Base-by-base conservation (phyloP, 441 rosid genomes). In the Syzygium malaccense region DNA sequence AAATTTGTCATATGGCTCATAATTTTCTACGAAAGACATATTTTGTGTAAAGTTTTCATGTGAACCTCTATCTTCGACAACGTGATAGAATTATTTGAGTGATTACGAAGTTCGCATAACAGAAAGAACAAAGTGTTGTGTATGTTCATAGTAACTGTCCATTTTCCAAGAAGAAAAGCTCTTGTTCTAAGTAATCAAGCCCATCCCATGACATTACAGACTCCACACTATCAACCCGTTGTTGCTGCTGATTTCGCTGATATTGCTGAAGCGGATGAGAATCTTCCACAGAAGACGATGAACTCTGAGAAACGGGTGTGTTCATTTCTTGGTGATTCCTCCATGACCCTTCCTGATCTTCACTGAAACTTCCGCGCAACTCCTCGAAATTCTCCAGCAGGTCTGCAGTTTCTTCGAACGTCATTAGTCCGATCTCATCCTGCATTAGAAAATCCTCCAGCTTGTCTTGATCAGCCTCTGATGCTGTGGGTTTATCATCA, bases 151-250 rank as follows among this genome's bases (percentile, higher is more conserved):
- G 51, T 6, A 75, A 20, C 51, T 87, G 85, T 54, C 45, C 80
- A 90, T 90, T 90, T 89, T 86, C 88, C 88, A 88, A 88, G 91
- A 85, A 90, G 91, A 88, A 92, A 57, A 91, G 89, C 60, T 93
- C 94, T 85, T 94, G 95, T 85, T 91, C 93, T 80, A 92, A 88
- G 87, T 88, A 90, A 90, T 87, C 85, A 90, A 93, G 94, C 75
- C 87, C 88, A 85, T 95, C 95, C 99, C 97, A 95, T 12, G 93
- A 91, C 51, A 95, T 91, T 71, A 94, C 62, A 75, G 95, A 93
- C 78, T 92, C 95, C 88, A 93, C 92, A 75, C 93, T 89, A 86
- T 94, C 94, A 86, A 91, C 89, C 96, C 95, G 92, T 62, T 41
- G 23, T 41, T 23, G 83, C n/a, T 11, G 83, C 51, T 37, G 51